Percentiles rank a stretch among this genome's conserved stretches.
Evolutionary conservation across 2,329 filamentous ascomycete genomes (phyloP).

Genomic region (Fusarium temperatum): DNA sequence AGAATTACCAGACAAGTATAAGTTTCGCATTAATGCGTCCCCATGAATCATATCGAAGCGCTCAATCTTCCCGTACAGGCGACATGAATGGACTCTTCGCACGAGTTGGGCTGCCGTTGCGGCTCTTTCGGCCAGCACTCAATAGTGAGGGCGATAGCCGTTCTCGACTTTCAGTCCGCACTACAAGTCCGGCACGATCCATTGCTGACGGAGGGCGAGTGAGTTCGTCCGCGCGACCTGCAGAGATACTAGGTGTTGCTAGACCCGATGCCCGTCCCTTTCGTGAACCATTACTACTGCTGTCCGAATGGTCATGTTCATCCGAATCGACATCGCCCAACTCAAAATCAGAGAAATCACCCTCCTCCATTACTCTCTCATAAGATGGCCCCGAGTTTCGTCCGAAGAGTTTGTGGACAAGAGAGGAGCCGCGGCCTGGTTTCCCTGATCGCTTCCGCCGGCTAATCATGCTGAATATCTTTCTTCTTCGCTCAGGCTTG

Average conservation of each 20-base stretch:
- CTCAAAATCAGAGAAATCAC: slow-evolving; percentile 79
- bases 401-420: slow-evolving; percentile 73
- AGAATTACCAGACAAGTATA: not conserved
- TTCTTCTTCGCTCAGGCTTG: slow-evolving; percentile 75
- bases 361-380: slow-evolving; percentile 87
- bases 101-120: slow-evolving; percentile 66
- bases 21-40: not conserved
- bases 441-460: slow-evolving; percentile 48
- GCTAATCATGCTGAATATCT: slow-evolving; percentile 41
- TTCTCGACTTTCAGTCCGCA: slow-evolving; percentile 88
- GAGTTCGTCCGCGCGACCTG: slow-evolving; percentile 60
- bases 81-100: slow-evolving; percentile 66
- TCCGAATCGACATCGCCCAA: slow-evolving; percentile 73
- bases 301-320: slow-evolving; percentile 71
- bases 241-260: slow-evolving; percentile 70
- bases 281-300: slow-evolving; percentile 64
- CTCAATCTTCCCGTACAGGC: slow-evolving; percentile 56
- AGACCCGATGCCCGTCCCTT: slow-evolving; percentile 72
- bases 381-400: slow-evolving; percentile 66
- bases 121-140: slow-evolving; percentile 65
- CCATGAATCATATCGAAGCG: not conserved
- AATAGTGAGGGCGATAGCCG: slow-evolving; percentile 69
- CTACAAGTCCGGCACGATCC: slow-evolving; percentile 76
- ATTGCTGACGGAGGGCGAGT: slow-evolving; percentile 56
- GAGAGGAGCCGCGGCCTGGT: slow-evolving; percentile 59